Conservation (phyloP, 257 asterid genomes). For the Echites panduratus region DNA sequence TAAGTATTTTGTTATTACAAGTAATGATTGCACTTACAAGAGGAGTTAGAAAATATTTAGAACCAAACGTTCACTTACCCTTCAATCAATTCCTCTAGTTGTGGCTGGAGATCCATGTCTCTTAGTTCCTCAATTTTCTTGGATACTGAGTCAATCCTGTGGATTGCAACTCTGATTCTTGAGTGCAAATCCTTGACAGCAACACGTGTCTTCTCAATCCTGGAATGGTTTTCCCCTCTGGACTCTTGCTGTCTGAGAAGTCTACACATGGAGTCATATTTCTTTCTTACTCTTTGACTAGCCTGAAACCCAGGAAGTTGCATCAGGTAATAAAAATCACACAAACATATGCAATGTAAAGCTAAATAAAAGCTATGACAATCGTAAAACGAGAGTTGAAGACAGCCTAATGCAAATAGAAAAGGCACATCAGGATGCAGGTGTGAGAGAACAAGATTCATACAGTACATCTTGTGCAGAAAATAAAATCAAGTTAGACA, state of each 20-base stretch:
- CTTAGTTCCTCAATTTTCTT: conserved; percentile 83
- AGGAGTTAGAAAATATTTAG: background rate
- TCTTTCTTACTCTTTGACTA: conserved; percentile 54
- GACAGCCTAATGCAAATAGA: background rate
- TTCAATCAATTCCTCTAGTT: conserved; percentile 89
- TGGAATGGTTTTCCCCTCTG: conserved; percentile 35
- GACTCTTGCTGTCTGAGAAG: conserved; percentile 80
- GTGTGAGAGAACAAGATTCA: background rate
- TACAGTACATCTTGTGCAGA: background rate
- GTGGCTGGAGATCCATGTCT: conserved; percentile 90
- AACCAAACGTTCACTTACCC: conserved; percentile 43
- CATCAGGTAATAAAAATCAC: background rate
- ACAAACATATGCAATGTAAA: background rate
- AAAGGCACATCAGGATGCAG: background rate
- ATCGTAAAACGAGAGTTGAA: background rate
- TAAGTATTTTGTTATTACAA: background rate
- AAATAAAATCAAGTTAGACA: background rate
- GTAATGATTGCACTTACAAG: background rate
- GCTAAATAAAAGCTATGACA: background rate
- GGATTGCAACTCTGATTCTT: conserved; percentile 82
- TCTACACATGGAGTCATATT: conserved; percentile 72
- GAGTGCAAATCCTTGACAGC: conserved; percentile 88
- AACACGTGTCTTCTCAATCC: conserved; percentile 78
- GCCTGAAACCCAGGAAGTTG: conserved; percentile 44
- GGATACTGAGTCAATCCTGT: conserved; percentile 73